Percentiles rank a stretch among this genome's conserved stretches.
Conservation (phyloP, 2,329 filamentous ascomycete species). For the Penicillium brevicompactum region DNA sequence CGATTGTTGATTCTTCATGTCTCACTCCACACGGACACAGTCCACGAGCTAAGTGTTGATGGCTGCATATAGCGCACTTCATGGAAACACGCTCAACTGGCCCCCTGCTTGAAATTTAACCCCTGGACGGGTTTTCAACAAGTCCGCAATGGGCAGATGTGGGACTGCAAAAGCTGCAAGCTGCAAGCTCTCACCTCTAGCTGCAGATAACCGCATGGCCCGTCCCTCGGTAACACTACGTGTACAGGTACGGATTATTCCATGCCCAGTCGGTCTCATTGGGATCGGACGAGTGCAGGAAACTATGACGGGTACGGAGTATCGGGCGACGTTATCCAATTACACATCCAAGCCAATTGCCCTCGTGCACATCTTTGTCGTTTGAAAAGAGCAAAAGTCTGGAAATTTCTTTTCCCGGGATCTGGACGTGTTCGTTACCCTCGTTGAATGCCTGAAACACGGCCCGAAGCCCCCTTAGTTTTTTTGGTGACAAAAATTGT, state of each 20-base stretch:
- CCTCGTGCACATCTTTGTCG: neutral
- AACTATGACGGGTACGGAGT: neutral
- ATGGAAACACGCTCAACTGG: neutral
- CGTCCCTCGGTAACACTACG: neutral
- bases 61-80: neutral
- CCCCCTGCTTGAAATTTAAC: neutral
- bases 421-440: neutral
- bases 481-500: too few species aligned
- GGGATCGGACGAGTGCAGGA: neutral
- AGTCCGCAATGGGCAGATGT: neutral
- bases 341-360: neutral
- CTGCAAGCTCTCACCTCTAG: neutral
- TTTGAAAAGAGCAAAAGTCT: neutral
- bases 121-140: neutral
- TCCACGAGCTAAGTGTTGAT: slow-evolving; percentile 1
- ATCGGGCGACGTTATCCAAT: neutral
- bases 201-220: slow-evolving; percentile 3
- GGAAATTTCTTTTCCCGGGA: neutral
- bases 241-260: neutral
- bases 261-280: neutral
- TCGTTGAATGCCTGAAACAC: neutral
- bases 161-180: neutral
- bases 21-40: slow-evolving; percentile 5
- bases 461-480: neutral
- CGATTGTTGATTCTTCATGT: neutral